Base-by-base conservation (phyloP, 345 rosid genomes). In the Arabis hirsuta region DNA sequence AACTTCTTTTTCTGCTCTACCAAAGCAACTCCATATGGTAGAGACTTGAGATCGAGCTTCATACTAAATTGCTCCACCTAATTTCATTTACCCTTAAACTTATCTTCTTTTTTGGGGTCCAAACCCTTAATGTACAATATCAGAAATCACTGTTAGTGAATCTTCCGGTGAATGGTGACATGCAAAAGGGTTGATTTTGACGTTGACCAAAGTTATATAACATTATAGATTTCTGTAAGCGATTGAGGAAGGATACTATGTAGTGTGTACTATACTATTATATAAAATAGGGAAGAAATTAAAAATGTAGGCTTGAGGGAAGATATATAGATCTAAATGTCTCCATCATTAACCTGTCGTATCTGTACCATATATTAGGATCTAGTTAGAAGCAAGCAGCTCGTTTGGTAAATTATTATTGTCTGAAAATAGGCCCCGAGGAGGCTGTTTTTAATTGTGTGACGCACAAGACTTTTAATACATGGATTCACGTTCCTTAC, bases 1-100 rank as follows among this genome's bases (percentile, higher is more conserved):
- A 67, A 60, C 63, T 36, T 62, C 31, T 51, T 62, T 71, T 72
- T 62, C 14, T 59, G 31, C 41, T 74, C 67, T 50, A 74, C 67
- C 78, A 29, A 50, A 57, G 26, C 36, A 57, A 31, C 29, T 47
- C 61, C 53, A 9, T 50, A 29, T 19, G 45, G 71, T 74, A n/a
- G n/a, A n/a, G n/a, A n/a, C n/a, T n/a, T 59, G 47, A 51, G 22
- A 50, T 66, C 66, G 46, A 27, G 45, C 53, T 47, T 73, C 39
- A 39, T 39, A 47, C 24, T 39, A 27, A 56, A 27, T 56, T 39
- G 44, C 7, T 56, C 27, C 22, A n/a, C 34, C 36, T 43, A 47
- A 43, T 41, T 70, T 48, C 51, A 38, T 14, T 16, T 14, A 39
- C 60, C 31, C n/a, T 51, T 19, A 8, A 26, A 26, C 58, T 20